Evolutionary conservation across 805 yeast species (phyloP).

Genomic region (Sungouiozyma intestinalis): DNA sequence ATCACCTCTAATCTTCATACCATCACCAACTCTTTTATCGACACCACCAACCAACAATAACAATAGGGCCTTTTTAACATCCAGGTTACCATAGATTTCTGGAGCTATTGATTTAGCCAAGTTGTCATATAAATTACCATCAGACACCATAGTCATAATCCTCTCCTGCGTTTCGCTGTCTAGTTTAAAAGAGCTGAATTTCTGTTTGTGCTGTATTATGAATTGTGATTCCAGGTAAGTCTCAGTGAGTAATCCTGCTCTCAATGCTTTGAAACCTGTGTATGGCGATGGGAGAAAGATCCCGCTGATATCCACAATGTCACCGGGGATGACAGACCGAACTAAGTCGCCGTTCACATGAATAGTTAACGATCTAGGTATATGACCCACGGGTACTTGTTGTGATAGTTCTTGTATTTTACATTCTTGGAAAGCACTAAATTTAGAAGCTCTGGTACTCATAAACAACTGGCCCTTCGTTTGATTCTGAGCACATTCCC

Average conservation of each 20-base stretch:
- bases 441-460: conserved; percentile 93
- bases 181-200: conserved; percentile 56
- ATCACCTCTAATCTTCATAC: conserved; percentile 95
- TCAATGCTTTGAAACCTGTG: conserved; percentile 86
- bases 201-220: conserved; percentile 79
- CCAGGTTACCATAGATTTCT: conserved; percentile 89
- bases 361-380: conserved; percentile 76
- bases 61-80: conserved; percentile 83
- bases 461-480: conserved; percentile 82
- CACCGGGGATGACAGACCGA: conserved; percentile 85
- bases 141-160: conserved; percentile 43
- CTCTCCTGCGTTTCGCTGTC: conserved; percentile 45
- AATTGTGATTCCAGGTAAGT: conserved; percentile 85
- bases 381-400: conserved; percentile 97
- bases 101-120: conserved; percentile 91
- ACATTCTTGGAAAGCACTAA: conserved; percentile 90
- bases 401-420: conserved; percentile 88
- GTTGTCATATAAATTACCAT: conserved; percentile 68
- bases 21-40: conserved; percentile 89
- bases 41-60: conserved; percentile 90
- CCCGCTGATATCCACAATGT: conserved; percentile 86
- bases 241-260: conserved; percentile 89
- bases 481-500: conserved; percentile 66
- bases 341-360: conserved; percentile 91
- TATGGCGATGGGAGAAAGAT: conserved; percentile 89